Base-by-base conservation (phyloP, 169 alveolate genomes). In the Eimeria brunetti region DNA sequence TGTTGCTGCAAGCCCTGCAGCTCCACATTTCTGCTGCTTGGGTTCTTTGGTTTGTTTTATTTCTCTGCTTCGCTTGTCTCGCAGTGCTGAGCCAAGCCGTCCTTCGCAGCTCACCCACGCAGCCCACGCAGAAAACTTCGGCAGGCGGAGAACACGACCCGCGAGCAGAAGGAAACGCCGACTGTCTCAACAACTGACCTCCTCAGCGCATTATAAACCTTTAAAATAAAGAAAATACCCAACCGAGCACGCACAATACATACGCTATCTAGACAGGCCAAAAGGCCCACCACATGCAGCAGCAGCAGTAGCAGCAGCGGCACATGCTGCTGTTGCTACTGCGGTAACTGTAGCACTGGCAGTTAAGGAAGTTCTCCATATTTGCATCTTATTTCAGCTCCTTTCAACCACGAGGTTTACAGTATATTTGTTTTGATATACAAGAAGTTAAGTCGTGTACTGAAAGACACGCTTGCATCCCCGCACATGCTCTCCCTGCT, bases 1-100 rank as follows among this genome's bases (percentile, higher is more conserved):
- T 96, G 86, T 96, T 94, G 80, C 97, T 96, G 90, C 98, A 97
- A 83, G 94, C 97, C 91, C 97, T 91, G 96, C 98, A 97, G 97
- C 95, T 96, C 96, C 96, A 96, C 97, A 97, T 97, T 71, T 71
- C 81, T 71, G 86, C 36, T 24, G 18, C 64, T 46, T 60, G 18
- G 7, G 62, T 44, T 76, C 11, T 41, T 33, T 27, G 33, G 53
- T 71, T 33, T 4, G 6, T 14, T 71, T 2, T 16, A 53, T 38
- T 71, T 14, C 30, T 33, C n/a, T 71, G 51, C 12, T 67, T 71
- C 81, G 30, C 30, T 71, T 71, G 81, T 16, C 81, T 71, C 51
- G 51, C 51, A 38, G 51, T 4, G 51, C 49, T 38, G 30, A 22
- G 4, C 81, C 30, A 33, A 71, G 81, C n/a, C 14, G 30, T 24